phyloP scores from a whole-genome alignment of 805 yeast species.

The Schwanniomyces occidentalis region DNA sequence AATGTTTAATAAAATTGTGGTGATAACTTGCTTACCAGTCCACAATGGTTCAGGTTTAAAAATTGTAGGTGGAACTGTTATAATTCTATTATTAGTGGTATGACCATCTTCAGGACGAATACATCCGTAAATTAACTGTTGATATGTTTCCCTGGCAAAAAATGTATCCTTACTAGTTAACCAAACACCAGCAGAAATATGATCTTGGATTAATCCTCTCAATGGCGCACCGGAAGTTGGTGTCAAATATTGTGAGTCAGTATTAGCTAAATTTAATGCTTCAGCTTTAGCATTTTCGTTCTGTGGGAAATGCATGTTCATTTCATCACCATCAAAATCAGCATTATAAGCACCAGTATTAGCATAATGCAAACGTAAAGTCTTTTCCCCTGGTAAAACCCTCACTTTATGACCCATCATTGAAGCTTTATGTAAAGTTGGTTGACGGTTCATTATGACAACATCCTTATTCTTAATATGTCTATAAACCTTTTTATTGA shows the following conservation, averaged over 20 bases:
- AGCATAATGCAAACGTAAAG: conserved; percentile 94
- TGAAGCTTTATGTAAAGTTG: conserved; percentile 97
- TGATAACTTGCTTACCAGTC: conserved; percentile 97
- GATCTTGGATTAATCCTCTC: conserved; percentile 98
- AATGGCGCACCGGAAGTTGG: conserved; percentile 99
- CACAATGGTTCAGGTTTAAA: conserved; percentile 86
- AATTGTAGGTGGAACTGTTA: conserved; percentile 88
- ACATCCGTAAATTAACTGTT: conserved; percentile 91
- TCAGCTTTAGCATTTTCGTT: conserved; percentile 96
- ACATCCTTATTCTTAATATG: conserved; percentile 95
- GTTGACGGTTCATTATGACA: conserved; percentile 98
- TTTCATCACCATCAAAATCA: conserved; percentile 99
- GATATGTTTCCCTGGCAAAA: conserved; percentile 88
- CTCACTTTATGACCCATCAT: conserved; percentile 99
- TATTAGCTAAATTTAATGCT: conserved; percentile 91
- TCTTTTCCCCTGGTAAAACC: conserved; percentile 96
- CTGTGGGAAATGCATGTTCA: conserved; percentile 99
- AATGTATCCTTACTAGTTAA: conserved; percentile 89
- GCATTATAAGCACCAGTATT: conserved; percentile 99
- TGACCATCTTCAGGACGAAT: conserved; percentile 98
- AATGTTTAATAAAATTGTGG: conserved; percentile 87
- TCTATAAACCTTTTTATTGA: conserved; percentile 90
- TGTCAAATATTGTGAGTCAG: conserved; percentile 95
- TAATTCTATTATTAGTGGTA: conserved; percentile 62
- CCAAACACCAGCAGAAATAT: conserved; percentile 99